Conservation (phyloP, 1,284 basidiomycete genomes). For the Leccinum colubrinum region DNA sequence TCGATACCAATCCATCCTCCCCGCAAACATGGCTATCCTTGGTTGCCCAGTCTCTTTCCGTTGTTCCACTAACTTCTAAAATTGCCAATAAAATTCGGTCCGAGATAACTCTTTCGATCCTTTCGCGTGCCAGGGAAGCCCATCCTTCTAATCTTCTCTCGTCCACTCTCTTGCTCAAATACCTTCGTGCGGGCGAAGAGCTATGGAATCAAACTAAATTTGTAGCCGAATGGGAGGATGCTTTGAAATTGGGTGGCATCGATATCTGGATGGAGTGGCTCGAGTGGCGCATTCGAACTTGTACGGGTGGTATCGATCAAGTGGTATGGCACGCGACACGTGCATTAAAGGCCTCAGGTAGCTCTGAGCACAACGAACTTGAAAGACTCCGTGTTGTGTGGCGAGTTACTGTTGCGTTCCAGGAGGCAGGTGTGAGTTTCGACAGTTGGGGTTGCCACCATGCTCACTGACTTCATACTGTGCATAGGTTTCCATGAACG, state of each 20-base stretch:
- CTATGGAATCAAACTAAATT: conserved; percentile 61
- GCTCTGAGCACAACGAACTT: conserved; percentile 46
- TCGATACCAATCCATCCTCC: conserved; percentile 51
- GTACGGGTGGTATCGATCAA: conserved; percentile 45
- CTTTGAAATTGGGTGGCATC: conserved; percentile 49
- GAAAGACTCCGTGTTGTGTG: conserved; percentile 66
- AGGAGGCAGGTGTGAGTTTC: conserved; percentile 66
- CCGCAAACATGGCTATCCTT: conserved; percentile 65
- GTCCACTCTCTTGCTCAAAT: conserved; percentile 53
- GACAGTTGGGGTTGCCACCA: background rate
- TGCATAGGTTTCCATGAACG: conserved; percentile 57
- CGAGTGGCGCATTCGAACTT: conserved; percentile 62
- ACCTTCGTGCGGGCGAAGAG: conserved; percentile 68
- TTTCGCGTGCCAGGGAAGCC: conserved; percentile 60
- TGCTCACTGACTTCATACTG: conserved; percentile 16
- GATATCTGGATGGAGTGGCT: conserved; percentile 73
- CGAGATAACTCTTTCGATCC: conserved; percentile 67
- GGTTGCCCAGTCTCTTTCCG: conserved; percentile 56
- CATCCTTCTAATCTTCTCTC: conserved; percentile 52
- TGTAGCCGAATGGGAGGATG: conserved; percentile 68
- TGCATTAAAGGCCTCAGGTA: conserved; percentile 39
- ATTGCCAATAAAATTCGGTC: conserved; percentile 62
- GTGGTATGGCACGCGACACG: conserved; percentile 49
- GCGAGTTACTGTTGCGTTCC: conserved; percentile 65
- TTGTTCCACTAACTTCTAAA: conserved; percentile 58